A percentile compares a stretch with the other conserved stretches of the same genome.
phyloP scores from a whole-genome alignment of 2,329 filamentous ascomycete species.

The Fusarium euwallaceae region DNA sequence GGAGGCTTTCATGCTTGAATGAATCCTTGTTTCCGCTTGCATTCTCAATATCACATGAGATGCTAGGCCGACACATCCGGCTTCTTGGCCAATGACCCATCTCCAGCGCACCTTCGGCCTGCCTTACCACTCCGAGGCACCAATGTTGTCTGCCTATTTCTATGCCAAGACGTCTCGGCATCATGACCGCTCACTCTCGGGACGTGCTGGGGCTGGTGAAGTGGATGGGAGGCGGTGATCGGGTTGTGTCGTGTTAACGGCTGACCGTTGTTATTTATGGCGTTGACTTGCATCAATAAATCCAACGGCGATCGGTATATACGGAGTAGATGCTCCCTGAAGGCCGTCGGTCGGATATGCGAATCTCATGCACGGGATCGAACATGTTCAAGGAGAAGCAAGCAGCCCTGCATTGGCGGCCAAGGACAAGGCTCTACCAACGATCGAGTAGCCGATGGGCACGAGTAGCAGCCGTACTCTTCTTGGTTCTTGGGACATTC shows the following conservation, averaged over 20 bases:
- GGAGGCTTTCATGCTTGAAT: conserved; percentile 3
- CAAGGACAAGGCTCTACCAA: conserved; percentile 15
- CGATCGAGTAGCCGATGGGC: conserved; percentile 6
- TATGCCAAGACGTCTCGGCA: conserved; percentile 2
- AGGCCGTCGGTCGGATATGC: not conserved
- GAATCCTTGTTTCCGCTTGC: not conserved
- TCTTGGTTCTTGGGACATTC: conserved; percentile 21
- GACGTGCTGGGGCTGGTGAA: not conserved
- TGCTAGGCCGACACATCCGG: not conserved
- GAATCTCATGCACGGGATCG: not conserved
- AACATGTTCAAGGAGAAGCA: conserved; percentile 14
- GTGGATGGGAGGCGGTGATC: not conserved
- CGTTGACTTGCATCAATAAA: not conserved
- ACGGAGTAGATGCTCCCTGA: not conserved
- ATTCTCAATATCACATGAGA: conserved; percentile 6
- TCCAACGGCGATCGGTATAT: not conserved
- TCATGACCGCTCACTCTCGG: not conserved
- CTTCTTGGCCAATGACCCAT: conserved; percentile 6
- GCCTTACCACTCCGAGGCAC: not conserved
- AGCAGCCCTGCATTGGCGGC: conserved; percentile 2
- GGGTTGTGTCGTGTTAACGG: not conserved
- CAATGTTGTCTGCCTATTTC: not conserved
- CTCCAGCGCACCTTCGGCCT: conserved; percentile 4
- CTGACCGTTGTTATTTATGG: not conserved
- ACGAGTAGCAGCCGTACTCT: not conserved